These are phyloP conservation scores for Agaricus sinodeliciosus DNA, from an alignment of 768 basidiomycete species.

Conservation along the genomic window DNA sequence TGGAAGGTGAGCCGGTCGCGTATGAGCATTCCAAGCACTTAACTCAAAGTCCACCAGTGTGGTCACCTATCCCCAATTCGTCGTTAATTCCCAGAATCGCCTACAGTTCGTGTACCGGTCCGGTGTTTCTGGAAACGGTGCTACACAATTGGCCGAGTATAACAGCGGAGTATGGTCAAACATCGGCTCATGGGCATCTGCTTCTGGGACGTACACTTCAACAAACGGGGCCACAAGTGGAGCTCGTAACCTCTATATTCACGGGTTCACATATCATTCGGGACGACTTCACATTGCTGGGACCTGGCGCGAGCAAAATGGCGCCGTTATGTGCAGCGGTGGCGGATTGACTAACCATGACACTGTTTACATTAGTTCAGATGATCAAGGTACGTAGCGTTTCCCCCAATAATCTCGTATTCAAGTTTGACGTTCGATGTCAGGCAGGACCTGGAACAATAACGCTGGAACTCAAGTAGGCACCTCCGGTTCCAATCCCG, in stretches of 20 bases:
- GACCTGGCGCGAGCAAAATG: slow-evolving; percentile 40
- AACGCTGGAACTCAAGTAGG: slow-evolving; percentile 31
- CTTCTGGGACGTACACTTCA: slow-evolving; percentile 35
- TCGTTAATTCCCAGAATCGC: slow-evolving; percentile 37
- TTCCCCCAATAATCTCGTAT: background rate
- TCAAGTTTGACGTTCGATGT: background rate
- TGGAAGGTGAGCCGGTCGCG: slow-evolving; percentile 27
- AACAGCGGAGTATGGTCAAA: slow-evolving; percentile 33
- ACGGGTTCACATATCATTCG: slow-evolving; percentile 37
- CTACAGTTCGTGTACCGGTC: slow-evolving; percentile 43
- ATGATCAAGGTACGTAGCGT: slow-evolving; percentile 30
- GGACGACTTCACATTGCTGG: slow-evolving; percentile 35
- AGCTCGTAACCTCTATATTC: slow-evolving; percentile 40
- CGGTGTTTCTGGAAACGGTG: slow-evolving; percentile 40
- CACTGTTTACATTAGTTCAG: slow-evolving; percentile 39
- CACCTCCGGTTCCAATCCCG: slow-evolving; percentile 33
- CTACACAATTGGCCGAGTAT: slow-evolving; percentile 41
- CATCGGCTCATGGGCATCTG: slow-evolving; percentile 41
- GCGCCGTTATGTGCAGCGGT: slow-evolving; percentile 34
- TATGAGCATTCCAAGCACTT: background rate
- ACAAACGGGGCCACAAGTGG: slow-evolving; percentile 33
- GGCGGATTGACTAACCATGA: slow-evolving; percentile 43
- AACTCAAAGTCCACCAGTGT: slow-evolving; percentile 18
- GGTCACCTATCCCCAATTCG: slow-evolving; percentile 43
- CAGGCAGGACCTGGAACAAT: slow-evolving; percentile 41